Evolutionary conservation across 2,329 filamentous ascomycete genomes (phyloP).

Genomic region (Cephalotrichum gorgonifer): DNA sequence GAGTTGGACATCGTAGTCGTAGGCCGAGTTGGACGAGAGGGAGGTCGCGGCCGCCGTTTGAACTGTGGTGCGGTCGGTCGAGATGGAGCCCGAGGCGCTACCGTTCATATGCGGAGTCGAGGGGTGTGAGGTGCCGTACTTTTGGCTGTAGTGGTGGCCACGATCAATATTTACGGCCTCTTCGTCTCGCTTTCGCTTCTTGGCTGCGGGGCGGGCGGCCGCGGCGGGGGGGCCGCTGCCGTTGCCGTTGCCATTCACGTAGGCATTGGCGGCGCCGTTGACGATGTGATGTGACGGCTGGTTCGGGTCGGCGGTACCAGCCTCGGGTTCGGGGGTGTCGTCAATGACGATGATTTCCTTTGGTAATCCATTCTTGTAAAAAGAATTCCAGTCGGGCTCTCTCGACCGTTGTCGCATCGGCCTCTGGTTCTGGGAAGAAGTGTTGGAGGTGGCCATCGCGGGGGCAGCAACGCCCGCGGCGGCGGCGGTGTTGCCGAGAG

Average conservation of each 20-base stretch:
- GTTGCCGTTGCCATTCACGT: conserved; percentile 13
- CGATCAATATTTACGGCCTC: conserved; percentile 46
- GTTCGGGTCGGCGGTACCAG: conserved; percentile 12
- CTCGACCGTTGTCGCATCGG: conserved; percentile 47
- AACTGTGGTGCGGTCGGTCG: conserved; percentile 72
- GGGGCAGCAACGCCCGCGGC: not conserved
- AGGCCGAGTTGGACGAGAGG: conserved; percentile 48
- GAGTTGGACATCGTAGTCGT: conserved; percentile 55
- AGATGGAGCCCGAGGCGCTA: conserved; percentile 57
- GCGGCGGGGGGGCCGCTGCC: not conserved
- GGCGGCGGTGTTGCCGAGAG: conserved; percentile 11
- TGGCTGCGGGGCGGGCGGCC: conserved; percentile 44
- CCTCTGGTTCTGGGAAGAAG: conserved; percentile 5
- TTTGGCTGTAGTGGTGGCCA: conserved; percentile 60
- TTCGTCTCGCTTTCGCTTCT: conserved; percentile 62
- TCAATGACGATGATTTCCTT: conserved; percentile 81
- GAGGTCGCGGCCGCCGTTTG: conserved; percentile 88
- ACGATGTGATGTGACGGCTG: conserved; percentile 6
- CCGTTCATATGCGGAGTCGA: conserved; percentile 60
- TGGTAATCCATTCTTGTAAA: conserved; percentile 74
- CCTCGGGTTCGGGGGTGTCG: conserved; percentile 53
- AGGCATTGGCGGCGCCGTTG: not conserved
- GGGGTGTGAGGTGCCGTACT: conserved; percentile 57
- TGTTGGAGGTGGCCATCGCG: not conserved
- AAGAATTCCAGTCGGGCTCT: conserved; percentile 67